Conservation (phyloP, 139 green algal genomes). For the Cymbomonas tetramitiformis region DNA sequence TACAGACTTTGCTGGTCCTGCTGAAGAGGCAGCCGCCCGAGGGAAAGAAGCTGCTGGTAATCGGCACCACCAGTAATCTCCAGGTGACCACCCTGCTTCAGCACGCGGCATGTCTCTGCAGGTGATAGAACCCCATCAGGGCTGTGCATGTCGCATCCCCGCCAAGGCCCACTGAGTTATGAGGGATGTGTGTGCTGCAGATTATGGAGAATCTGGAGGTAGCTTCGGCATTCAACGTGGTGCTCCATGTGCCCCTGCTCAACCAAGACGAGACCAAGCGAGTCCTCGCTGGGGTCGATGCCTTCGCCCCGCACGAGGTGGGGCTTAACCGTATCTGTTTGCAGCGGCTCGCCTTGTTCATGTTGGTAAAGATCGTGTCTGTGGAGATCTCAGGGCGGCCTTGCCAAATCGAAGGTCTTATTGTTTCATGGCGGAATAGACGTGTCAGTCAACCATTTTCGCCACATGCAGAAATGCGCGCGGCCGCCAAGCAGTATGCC, state of each 20-base stretch:
- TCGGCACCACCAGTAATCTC: slow-evolving; percentile 69
- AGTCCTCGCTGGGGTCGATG: slow-evolving; percentile 50
- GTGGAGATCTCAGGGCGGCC: too few species aligned
- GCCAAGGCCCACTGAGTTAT: too few species aligned
- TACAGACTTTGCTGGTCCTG: slow-evolving; percentile 84
- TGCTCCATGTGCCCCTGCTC: slow-evolving; percentile 66
- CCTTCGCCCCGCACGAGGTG: slow-evolving; percentile 37
- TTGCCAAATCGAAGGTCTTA: too few species aligned
- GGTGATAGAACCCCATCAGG: too few species aligned
- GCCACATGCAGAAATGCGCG: too few species aligned
- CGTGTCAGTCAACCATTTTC: too few species aligned
- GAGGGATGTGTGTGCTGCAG: slow-evolving; percentile 11
- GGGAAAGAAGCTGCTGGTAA: slow-evolving; percentile 68
- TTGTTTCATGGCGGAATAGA: too few species aligned
- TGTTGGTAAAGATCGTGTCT: too few species aligned
- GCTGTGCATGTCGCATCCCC: too few species aligned
- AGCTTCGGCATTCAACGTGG: slow-evolving; percentile 63
- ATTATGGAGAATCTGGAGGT: slow-evolving; percentile 30
- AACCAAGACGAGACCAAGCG: slow-evolving; percentile 43
- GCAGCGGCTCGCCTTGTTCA: not conserved
- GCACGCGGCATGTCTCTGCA: too few species aligned
- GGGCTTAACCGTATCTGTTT: not conserved
- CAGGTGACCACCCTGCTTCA: too few species aligned
- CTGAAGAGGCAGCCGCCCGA: slow-evolving; percentile 78
- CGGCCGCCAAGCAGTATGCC: too few species aligned